A percentile compares a stretch with the other conserved stretches of the same genome.
phyloP scores from a whole-genome alignment of 2,329 filamentous ascomycete species.

The Aaosphaeria pasadenensis region DNA sequence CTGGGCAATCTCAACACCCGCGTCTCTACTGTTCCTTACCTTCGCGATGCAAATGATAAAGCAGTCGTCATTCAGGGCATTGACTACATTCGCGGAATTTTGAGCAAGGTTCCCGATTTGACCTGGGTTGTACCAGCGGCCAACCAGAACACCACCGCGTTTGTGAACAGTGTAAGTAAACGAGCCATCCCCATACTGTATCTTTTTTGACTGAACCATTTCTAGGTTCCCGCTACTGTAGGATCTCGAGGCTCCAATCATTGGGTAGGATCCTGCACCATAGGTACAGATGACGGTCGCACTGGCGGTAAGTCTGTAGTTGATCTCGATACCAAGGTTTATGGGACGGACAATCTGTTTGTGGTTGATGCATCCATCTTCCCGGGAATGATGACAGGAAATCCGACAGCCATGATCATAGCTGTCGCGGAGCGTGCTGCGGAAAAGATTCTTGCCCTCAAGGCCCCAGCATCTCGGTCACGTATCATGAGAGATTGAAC shows the following conservation, averaged over 20 bases:
- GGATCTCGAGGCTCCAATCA: slow-evolving; percentile 37
- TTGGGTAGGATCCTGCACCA: slow-evolving; percentile 53
- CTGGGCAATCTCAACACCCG: slow-evolving; percentile 53
- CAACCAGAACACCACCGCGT: slow-evolving; percentile 51
- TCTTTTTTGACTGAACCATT: neutral
- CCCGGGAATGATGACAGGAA: slow-evolving; percentile 34
- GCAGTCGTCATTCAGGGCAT: slow-evolving; percentile 60
- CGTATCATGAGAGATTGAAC: too few species aligned
- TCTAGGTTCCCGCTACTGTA: slow-evolving; percentile 19
- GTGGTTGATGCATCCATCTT: slow-evolving; percentile 46
- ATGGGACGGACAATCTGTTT: slow-evolving; percentile 39
- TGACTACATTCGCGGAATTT: slow-evolving; percentile 53
- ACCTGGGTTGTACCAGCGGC: slow-evolving; percentile 52
- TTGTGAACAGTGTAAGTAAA: slow-evolving; percentile 42
- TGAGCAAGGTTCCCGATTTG: slow-evolving; percentile 52
- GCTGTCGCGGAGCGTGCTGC: slow-evolving; percentile 23
- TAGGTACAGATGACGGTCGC: slow-evolving; percentile 36
- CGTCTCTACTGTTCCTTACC: slow-evolving; percentile 57
- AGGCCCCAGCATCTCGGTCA: neutral
- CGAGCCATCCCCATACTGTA: neutral
- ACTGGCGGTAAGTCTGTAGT: slow-evolving; percentile 41
- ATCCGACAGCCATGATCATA: slow-evolving; percentile 26
- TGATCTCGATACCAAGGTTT: slow-evolving; percentile 47
- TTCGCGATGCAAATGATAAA: slow-evolving; percentile 54
- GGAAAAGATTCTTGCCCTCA: slow-evolving; percentile 23